Conservation (phyloP, 163 green algal species). For the Chloromonas sp. region DNA sequence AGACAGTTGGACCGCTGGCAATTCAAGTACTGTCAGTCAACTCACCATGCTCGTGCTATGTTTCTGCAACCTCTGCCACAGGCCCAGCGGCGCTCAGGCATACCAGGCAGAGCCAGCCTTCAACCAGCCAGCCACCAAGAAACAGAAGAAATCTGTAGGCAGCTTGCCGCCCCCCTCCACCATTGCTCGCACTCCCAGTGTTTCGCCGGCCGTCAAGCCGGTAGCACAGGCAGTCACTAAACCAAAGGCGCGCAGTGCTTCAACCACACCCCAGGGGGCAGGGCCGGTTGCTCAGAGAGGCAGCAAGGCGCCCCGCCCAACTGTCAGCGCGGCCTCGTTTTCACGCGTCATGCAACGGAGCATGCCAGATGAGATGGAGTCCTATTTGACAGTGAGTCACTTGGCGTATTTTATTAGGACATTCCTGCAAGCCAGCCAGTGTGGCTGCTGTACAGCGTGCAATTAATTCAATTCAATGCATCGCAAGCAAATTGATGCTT, state of each 20-base stretch:
- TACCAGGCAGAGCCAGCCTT: not conserved
- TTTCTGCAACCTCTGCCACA: not conserved
- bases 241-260: not conserved
- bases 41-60: not conserved
- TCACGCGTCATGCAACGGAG: not conserved
- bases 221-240: not conserved
- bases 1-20: not conserved
- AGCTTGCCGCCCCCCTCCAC: not conserved
- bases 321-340: not conserved
- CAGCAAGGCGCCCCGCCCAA: not conserved
- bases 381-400: not conserved
- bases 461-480: not conserved
- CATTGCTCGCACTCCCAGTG: not conserved
- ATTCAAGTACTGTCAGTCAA: not conserved
- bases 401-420: not conserved
- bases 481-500: not conserved
- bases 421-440: too few relatives aligned
- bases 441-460: too few relatives aligned
- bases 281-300: not conserved
- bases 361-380: not conserved
- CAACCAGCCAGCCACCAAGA: constrained; percentile 4
- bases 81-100: not conserved
- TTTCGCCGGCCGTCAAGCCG: not conserved
- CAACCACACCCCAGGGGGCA: not conserved
- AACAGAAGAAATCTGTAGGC: constrained; percentile 6